Base-by-base conservation (phyloP, 192 early-diverging fungal genomes). In the Podila epigama region DNA sequence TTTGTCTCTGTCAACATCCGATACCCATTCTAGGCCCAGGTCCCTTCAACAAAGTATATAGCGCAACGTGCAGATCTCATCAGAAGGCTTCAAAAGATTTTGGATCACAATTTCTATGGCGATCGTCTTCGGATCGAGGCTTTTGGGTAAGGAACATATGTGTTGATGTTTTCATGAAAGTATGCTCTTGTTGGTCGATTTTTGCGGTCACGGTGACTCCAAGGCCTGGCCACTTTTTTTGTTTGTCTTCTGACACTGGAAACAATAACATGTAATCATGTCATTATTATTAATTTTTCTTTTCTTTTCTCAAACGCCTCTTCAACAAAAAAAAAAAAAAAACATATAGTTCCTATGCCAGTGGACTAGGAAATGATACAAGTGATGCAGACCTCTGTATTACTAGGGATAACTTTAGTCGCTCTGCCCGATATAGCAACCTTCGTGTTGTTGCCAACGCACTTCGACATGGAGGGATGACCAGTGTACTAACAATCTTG, bases 301-400 rank as follows among this genome's bases (percentile, higher is more conserved):
- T 31, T 4, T 32, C 18, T 54, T 32, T 32, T 18, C 44, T 48
- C 12, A 22, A n/a, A n/a, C n/a, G n/a, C n/a, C n/a, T n/a, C n/a
- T n/a, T n/a, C n/a, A n/a, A n/a, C n/a, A n/a, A n/a, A n/a, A n/a
- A n/a, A n/a, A n/a, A n/a, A n/a, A n/a, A n/a, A n/a, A n/a, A n/a
- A n/a, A n/a, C n/a, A n/a, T n/a, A 27, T 27, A 77, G 73, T 0
- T 77, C 73, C 4, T 68, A 59, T 25, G 66, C 73, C 1, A 77
- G 66, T 48, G 73, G 73, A 27, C 51, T 77, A 27, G 73, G 73
- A 5, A 61, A 60, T 5, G 66, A 77, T n/a, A 58, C 66, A 6
- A 77, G 73, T 20, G 73, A 77, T 35, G 73, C 73, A 2, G 73
- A 77, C 35, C 56, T 77, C 1, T 77, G 73, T 20, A 77, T 77